These are phyloP conservation scores for Auriscalpium microsporum DNA, from an alignment of 768 basidiomycete species.

Conservation along the genomic window DNA sequence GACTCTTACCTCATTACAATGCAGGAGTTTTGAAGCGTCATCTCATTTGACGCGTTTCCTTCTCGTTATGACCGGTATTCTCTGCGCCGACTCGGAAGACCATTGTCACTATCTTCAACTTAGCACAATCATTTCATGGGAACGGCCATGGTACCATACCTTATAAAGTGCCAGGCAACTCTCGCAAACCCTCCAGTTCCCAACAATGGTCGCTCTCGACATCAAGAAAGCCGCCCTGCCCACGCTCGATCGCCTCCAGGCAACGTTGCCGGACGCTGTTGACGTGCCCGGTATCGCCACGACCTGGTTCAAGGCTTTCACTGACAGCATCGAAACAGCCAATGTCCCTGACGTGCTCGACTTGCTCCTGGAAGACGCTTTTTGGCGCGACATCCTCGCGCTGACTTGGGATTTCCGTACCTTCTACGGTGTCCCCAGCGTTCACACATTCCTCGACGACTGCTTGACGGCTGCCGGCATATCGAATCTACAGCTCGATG, in stretches of 20 bases:
- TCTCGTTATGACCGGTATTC: too few species aligned
- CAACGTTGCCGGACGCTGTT: conserved; percentile 4
- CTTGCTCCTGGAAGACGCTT: conserved; percentile 22
- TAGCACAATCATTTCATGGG: too few species aligned
- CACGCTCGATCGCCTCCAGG: conserved; percentile 14
- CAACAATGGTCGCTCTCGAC: neutral
- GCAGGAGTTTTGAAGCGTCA: too few species aligned
- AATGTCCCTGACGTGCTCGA: conserved; percentile 8
- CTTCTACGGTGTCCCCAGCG: conserved; percentile 35
- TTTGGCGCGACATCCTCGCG: conserved; percentile 52
- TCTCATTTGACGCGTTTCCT: too few species aligned
- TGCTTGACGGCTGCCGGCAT: conserved; percentile 27
- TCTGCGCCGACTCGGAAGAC: too few species aligned
- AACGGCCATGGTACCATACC: too few species aligned
- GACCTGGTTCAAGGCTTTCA: conserved; percentile 17
- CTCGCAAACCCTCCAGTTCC: too few species aligned
- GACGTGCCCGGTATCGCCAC: conserved; percentile 11
- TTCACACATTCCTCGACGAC: conserved; percentile 37
- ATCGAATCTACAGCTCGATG: conserved; percentile 18
- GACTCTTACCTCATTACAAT: too few species aligned
- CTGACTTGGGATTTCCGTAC: conserved; percentile 59
- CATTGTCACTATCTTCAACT: too few species aligned
- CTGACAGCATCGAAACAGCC: conserved; percentile 4
- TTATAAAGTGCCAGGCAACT: too few species aligned
- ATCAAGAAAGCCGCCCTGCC: conserved; percentile 6